Evolutionary conservation across 2,329 filamentous ascomycete genomes (phyloP).

Genomic region (Epichloe coenophiala): DNA sequence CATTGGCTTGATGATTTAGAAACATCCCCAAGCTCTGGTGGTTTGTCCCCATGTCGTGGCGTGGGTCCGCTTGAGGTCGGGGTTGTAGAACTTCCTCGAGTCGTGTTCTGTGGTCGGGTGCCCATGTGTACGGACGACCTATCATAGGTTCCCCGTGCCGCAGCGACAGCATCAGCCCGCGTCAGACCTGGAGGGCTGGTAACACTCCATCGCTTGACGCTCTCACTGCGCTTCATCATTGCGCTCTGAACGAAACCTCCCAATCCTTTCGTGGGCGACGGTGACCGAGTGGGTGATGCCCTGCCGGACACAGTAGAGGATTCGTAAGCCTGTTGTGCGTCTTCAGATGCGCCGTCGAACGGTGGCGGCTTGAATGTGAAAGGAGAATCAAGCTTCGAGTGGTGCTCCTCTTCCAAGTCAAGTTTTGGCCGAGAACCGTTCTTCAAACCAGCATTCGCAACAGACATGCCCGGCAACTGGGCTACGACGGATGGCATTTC

Average conservation of each 20-base stretch:
- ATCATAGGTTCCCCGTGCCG: slow-evolving; percentile 26
- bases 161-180: slow-evolving; percentile 56
- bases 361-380: slow-evolving; percentile 27
- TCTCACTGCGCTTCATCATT: slow-evolving; percentile 96
- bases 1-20: slow-evolving; percentile 13
- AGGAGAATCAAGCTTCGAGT: slow-evolving; percentile 28
- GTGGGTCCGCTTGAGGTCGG: slow-evolving; percentile 41
- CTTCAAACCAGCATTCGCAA: not conserved
- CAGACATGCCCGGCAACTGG: slow-evolving; percentile 53
- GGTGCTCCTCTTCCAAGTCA: slow-evolving; percentile 9
- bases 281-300: slow-evolving; percentile 29
- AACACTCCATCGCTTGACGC: slow-evolving; percentile 91
- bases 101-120: slow-evolving; percentile 25
- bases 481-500: slow-evolving; percentile 37
- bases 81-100: slow-evolving; percentile 41
- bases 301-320: slow-evolving; percentile 22
- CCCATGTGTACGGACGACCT: slow-evolving; percentile 18
- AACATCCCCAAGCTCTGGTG: slow-evolving; percentile 14
- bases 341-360: slow-evolving; percentile 14
- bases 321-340: slow-evolving; percentile 11
- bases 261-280: slow-evolving; percentile 88
- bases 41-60: slow-evolving; percentile 53
- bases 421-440: not conserved
- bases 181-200: slow-evolving; percentile 58
- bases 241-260: slow-evolving; percentile 97